phyloP scores from a whole-genome alignment of 1,284 basidiomycete species.

The Pseudozyma thailandica region DNA sequence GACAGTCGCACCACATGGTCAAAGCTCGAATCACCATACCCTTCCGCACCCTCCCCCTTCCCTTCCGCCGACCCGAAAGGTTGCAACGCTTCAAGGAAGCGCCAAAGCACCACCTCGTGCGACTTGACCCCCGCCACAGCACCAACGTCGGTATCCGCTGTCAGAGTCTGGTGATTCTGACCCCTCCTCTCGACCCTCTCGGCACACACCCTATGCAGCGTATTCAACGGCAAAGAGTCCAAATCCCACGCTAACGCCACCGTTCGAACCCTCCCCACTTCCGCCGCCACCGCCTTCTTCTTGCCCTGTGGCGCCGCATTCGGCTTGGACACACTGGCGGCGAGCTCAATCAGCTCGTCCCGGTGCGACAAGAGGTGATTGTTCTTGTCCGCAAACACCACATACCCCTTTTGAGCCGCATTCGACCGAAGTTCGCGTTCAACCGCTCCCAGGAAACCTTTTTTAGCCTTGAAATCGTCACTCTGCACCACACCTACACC shows the following conservation, averaged over 20 bases:
- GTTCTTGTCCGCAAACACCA: conserved; percentile 65
- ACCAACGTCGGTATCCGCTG: conserved; percentile 22
- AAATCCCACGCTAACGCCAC: conserved; percentile 58
- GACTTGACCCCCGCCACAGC: conserved; percentile 14
- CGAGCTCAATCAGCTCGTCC: conserved; percentile 56
- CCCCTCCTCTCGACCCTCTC: conserved; percentile 54
- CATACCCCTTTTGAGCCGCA: conserved; percentile 6
- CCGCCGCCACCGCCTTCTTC: not conserved
- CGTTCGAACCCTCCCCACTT: conserved; percentile 45
- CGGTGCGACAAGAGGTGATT: conserved; percentile 66
- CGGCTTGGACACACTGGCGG: conserved; percentile 20
- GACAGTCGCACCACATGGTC: conserved; percentile 77
- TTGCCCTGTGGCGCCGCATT: not conserved
- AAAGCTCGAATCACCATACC: conserved; percentile 72
- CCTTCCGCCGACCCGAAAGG: conserved; percentile 72
- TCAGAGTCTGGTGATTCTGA: conserved; percentile 62
- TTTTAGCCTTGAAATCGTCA: conserved; percentile 87
- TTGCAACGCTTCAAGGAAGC: conserved; percentile 76
- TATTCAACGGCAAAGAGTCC: conserved; percentile 49
- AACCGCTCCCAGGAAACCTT: conserved; percentile 83
- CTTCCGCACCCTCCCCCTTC: conserved; percentile 58
- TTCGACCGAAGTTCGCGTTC: conserved; percentile 57
- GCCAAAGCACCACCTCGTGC: conserved; percentile 84
- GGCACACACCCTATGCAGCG: conserved; percentile 53
- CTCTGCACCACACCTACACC: conserved; percentile 82